Evolutionary conservation across 495 filamentous ascomycete species (phyloP).

Genomic region (Podospora didyma): DNA sequence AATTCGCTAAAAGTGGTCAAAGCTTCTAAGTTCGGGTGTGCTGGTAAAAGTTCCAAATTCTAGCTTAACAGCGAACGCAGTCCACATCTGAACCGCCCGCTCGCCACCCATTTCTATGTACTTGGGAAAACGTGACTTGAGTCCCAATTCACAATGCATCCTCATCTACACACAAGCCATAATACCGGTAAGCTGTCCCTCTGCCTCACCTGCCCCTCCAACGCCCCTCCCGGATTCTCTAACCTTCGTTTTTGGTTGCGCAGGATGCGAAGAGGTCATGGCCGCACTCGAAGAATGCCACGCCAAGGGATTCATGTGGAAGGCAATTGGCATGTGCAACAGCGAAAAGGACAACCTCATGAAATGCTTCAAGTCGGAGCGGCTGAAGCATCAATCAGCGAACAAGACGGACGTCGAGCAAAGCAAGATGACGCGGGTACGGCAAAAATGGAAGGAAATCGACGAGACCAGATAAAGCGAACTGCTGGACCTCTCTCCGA

Average conservation of each 20-base stretch:
- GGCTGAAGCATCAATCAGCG: conserved; percentile 65
- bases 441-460: conserved; percentile 76
- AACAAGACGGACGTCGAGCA: conserved; percentile 76
- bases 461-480: conserved; percentile 61
- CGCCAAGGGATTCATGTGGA: conserved; percentile 84
- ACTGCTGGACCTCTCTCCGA: not conserved
- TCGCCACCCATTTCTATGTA: not conserved
- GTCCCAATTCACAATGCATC: conserved; percentile 70
- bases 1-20: conserved; percentile 10
- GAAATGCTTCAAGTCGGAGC: conserved; percentile 73
- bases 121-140: not conserved
- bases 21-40: conserved; percentile 18
- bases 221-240: not conserved
- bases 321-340: conserved; percentile 85
- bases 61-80: too few species aligned
- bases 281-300: conserved; percentile 92
- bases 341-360: conserved; percentile 76
- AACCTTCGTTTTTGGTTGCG: conserved; percentile 61
- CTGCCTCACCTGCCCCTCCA: not conserved
- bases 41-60: not conserved
- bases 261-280: conserved; percentile 94
- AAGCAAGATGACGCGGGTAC: conserved; percentile 62
- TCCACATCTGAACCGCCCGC: not conserved
- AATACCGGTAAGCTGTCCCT: conserved; percentile 62
- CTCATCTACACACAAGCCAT: conserved; percentile 87